Conservation (phyloP, 495 filamentous ascomycete genomes). For the Rusavskia elegans region DNA sequence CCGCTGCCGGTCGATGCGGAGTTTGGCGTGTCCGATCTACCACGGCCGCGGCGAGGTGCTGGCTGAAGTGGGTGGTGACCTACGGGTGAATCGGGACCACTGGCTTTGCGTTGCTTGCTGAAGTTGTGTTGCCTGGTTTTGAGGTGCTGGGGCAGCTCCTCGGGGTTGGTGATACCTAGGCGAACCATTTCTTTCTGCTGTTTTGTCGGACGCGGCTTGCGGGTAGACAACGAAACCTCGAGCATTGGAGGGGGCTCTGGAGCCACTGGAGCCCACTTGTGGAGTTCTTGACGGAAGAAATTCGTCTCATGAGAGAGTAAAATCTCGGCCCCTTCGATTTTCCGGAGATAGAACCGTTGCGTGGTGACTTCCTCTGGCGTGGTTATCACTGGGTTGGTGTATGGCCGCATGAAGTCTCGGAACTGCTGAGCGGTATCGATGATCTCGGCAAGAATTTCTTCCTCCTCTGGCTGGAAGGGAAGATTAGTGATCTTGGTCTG, state of each 20-base stretch:
- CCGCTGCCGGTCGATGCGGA: conserved; percentile 12
- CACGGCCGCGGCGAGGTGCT: conserved; percentile 6
- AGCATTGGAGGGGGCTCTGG: conserved; percentile 66
- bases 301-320: conserved; percentile 87
- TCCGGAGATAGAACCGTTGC: conserved; percentile 93
- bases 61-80: conserved; percentile 11
- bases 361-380: conserved; percentile 75
- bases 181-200: conserved; percentile 89
- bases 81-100: conserved; percentile 15
- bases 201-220: conserved; percentile 94
- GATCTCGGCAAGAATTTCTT: conserved; percentile 68
- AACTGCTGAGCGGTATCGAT: conserved; percentile 72
- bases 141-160: conserved; percentile 69
- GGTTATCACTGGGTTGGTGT: conserved; percentile 65
- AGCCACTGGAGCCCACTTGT: conserved; percentile 90
- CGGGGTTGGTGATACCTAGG: conserved; percentile 70
- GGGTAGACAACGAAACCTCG: conserved; percentile 76
- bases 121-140: conserved; percentile 57
- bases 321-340: conserved; percentile 96
- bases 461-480: conserved; percentile 94
- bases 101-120: conserved; percentile 23
- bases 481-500: conserved; percentile 66
- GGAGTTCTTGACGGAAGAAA: conserved; percentile 89
- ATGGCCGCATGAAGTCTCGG: conserved; percentile 61
- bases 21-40: conserved; percentile 8